Evolutionary conservation across 2,329 filamentous ascomycete species (phyloP).

Genomic region (Coniella lustricola): DNA sequence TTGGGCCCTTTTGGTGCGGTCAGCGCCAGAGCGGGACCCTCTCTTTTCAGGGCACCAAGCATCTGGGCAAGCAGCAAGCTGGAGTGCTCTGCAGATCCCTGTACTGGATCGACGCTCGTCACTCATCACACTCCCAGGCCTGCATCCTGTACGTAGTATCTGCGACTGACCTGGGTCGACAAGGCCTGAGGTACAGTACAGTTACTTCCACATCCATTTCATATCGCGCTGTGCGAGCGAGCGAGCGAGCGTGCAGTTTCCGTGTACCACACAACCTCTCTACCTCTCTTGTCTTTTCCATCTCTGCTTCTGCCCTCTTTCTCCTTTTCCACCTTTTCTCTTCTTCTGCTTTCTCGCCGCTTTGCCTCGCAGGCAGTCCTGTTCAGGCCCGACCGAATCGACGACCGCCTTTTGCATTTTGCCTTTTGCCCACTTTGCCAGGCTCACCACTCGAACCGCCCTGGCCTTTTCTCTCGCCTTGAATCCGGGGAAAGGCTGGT

Average conservation of each 20-base stretch:
- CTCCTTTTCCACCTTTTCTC: neutral
- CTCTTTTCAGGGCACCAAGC: slow-evolving; percentile 14
- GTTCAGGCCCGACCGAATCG: neutral
- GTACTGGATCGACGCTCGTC: neutral
- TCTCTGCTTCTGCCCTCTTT: neutral
- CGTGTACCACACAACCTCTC: neutral
- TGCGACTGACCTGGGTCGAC: no score
- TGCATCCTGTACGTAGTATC: no score
- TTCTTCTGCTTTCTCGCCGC: neutral
- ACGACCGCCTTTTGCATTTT: neutral
- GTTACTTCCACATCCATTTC: no score
- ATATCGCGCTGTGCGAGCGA: no score
- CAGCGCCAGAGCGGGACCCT: slow-evolving; percentile 8
- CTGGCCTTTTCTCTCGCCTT: no score
- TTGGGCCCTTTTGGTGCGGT: slow-evolving; percentile 7
- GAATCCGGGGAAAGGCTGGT: neutral
- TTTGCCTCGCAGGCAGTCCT: neutral
- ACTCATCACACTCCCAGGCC: no score
- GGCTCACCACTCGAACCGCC: neutral
- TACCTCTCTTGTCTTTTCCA: neutral
- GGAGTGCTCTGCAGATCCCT: no score
- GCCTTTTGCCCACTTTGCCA: neutral
- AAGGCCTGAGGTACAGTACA: no score
- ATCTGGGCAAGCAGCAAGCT: no score
- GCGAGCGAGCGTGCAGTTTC: neutral